Base-by-base conservation (phyloP, 148 eudicot species). In the Dianthus caryophyllus region DNA sequence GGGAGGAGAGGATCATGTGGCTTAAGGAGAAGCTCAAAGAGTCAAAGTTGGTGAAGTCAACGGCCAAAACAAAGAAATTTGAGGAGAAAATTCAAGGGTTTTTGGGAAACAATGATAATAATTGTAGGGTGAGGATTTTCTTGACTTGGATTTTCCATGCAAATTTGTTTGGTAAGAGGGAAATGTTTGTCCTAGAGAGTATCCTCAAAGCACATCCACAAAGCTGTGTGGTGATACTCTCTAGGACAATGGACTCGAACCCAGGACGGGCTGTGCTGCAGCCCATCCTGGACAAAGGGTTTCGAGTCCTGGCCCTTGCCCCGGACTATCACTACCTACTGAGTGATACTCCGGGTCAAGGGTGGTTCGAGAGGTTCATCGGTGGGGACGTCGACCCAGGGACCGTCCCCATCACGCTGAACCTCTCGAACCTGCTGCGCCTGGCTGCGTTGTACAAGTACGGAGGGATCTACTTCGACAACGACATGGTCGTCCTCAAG, bases 381-480 rank as follows among this genome's bases (percentile, higher is more conserved):
- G 75, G 27, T 1, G 95, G 89, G 20, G 71, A 78, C 2, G 33
- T 55, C 39, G 82, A 86, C 49, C 85, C 91, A 0, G 97, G 97
- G 2, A 67, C 73, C 31, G 81, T 88, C 39, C 81, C 97, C 3
- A 50, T 88, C 12, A 77, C 91, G 2, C 87, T 88, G 31, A 88
- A 91, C 31, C 67, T 91, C 10, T 86, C 97, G 0, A 88, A 86
- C 33, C 66, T 91, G 21, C 43, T 88, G 11, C 64, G 97, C 15
- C 71, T 88, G 0, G 88, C 78, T 1, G 77, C 76, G 12, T 55
- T 91, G 25, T 87, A 88, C 68, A 87, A 87, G 51, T 91, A 87
- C 6, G 96, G 97, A 0, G 97, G 96, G 0, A 68, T 87, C 8
- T 91, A 88, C 26, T 16, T 91, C 2, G 97, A 91, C 24, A 79